A percentile compares a stretch with the other conserved stretches of the same genome.
Evolutionary conservation across 108 stramenopile species (phyloP).

Genomic region (Cylindrotheca fusiformis): DNA sequence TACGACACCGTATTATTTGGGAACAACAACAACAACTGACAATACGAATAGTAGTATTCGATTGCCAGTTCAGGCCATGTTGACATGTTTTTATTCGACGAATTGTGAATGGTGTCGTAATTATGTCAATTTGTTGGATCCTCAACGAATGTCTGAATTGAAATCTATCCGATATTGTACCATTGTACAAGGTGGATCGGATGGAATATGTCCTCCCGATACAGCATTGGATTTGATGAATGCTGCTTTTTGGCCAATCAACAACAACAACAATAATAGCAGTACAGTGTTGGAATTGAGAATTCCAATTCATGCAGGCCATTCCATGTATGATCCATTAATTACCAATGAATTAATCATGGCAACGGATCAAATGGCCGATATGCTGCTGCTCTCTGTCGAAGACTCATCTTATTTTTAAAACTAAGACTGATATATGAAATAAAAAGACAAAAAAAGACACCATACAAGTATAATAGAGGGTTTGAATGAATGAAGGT

Average conservation of each 20-base stretch:
- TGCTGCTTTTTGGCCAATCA: constrained; percentile 44
- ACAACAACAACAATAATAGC: neutral
- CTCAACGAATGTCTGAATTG: constrained; percentile 13
- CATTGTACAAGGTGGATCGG: constrained; percentile 68
- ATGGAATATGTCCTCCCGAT: constrained; percentile 74
- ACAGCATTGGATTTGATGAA: constrained; percentile 64
- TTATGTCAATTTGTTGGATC: constrained; percentile 8
- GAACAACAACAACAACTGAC: constrained; percentile 9
- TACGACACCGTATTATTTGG: neutral
- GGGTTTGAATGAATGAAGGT: too few relatives aligned
- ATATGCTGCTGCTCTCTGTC: constrained; percentile 1
- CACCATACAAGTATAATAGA: too few relatives aligned
- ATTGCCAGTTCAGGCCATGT: constrained; percentile 73
- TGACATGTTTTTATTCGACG: constrained; percentile 73
- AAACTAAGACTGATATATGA: too few relatives aligned
- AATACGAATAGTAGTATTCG: constrained; percentile 22
- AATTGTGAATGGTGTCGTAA: constrained; percentile 47
- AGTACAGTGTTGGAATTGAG: constrained; percentile 46
- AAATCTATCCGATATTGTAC: constrained; percentile 44
- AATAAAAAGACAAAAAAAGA: too few relatives aligned
- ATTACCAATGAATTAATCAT: constrained; percentile 61
- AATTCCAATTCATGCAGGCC: constrained; percentile 54
- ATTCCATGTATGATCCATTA: constrained; percentile 79
- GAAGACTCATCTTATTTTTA: too few relatives aligned
- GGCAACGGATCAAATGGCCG: constrained; percentile 63